Percentiles rank a stretch among this genome's conserved stretches.
Conservation (phyloP, 768 basidiomycete genomes). For the Polyporus arcularius region DNA sequence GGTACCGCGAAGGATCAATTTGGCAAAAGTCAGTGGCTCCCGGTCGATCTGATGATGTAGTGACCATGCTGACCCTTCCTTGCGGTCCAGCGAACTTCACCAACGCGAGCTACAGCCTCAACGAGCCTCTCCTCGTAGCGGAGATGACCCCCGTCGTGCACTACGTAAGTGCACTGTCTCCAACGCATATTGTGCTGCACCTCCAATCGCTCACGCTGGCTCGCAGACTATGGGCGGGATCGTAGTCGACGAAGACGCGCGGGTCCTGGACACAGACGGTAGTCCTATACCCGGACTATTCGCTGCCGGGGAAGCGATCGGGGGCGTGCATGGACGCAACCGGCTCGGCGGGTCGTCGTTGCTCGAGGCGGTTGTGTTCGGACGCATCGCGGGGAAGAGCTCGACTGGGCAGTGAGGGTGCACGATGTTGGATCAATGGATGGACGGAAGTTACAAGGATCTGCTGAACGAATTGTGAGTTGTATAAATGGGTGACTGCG, state of each 20-base stretch:
- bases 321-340: slow-evolving; percentile 98
- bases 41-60: slow-evolving; percentile 31
- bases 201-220: not conserved
- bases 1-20: slow-evolving; percentile 88
- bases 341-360: slow-evolving; percentile 93
- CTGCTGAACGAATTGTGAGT: too few species aligned
- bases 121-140: slow-evolving; percentile 92
- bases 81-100: not conserved
- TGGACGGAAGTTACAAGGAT: too few species aligned
- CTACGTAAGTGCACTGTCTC: slow-evolving; percentile 41
- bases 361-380: slow-evolving; percentile 96
- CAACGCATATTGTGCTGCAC: not conserved
- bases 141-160: slow-evolving; percentile 98
- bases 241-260: slow-evolving; percentile 86
- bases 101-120: slow-evolving; percentile 33
- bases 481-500: too few species aligned
- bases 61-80: not conserved
- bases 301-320: slow-evolving; percentile 93
- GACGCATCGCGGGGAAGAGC: slow-evolving; percentile 44
- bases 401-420: not conserved
- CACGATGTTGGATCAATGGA: too few species aligned
- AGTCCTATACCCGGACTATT: slow-evolving; percentile 88
- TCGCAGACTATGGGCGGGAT: slow-evolving; percentile 89
- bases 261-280: slow-evolving; percentile 69
- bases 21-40: slow-evolving; percentile 81